Percentiles rank a stretch among this genome's conserved stretches.
Conservation (phyloP, 2,329 filamentous ascomycete genomes). For the Talaromyces sp. region DNA sequence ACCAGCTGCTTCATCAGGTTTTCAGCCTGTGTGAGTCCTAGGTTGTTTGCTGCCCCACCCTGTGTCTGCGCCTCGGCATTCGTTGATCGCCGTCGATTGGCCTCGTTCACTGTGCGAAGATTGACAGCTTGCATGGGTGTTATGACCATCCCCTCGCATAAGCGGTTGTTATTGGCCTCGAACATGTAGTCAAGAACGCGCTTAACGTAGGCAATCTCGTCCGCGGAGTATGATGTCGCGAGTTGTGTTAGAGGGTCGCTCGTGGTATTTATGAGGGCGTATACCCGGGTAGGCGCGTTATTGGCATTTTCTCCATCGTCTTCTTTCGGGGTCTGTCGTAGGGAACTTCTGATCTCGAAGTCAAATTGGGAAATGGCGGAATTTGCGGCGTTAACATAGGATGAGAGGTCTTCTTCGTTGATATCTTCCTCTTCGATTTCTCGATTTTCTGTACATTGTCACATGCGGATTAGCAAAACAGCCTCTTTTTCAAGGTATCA, state of each 20-base stretch:
- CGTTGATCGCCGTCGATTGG: constrained; percentile 51
- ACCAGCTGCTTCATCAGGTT: constrained; percentile 69
- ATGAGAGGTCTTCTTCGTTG: constrained; percentile 66
- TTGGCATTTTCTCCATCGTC: constrained; percentile 11
- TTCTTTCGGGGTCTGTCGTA: constrained; percentile 65
- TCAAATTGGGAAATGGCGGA: constrained; percentile 76
- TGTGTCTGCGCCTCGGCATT: constrained; percentile 40
- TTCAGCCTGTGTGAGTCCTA: constrained; percentile 80
- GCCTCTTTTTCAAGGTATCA: not conserved
- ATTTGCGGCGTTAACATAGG: constrained; percentile 72
- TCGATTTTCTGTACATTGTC: constrained; percentile 42
- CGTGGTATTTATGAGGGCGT: constrained; percentile 83
- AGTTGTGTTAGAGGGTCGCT: constrained; percentile 85
- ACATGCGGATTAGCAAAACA: not conserved
- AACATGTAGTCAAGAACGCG: constrained; percentile 90
- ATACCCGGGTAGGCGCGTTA: constrained; percentile 59
- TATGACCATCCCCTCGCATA: constrained; percentile 82
- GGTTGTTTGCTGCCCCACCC: constrained; percentile 47
- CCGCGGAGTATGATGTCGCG: constrained; percentile 75
- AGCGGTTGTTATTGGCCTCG: constrained; percentile 76
- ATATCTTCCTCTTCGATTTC: constrained; percentile 63
- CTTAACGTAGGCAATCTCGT: constrained; percentile 89
- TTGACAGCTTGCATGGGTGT: constrained; percentile 77
- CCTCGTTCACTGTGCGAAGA: constrained; percentile 51
- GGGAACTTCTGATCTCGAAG: constrained; percentile 77